Percentiles rank a stretch among this genome's conserved stretches.
Evolutionary conservation across 805 yeast species (phyloP).

Genomic region (Candida broadrunensis): DNA sequence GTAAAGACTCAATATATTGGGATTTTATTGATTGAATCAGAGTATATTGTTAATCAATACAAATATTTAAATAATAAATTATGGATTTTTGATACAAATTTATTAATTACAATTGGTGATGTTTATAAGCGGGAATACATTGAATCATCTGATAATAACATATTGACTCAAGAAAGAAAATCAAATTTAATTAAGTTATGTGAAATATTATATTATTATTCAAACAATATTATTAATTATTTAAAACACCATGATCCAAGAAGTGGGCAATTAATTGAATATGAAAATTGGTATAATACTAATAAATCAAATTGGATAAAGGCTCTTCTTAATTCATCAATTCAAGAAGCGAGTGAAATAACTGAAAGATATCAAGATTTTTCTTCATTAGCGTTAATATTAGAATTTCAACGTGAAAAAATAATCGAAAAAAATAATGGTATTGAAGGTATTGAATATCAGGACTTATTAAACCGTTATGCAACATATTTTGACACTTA

Average conservation of each 20-base stretch:
- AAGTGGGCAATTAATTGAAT: constrained; percentile 21
- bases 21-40: constrained; percentile 37
- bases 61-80: constrained; percentile 21
- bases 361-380: constrained; percentile 68
- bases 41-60: constrained; percentile 28
- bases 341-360: constrained; percentile 54
- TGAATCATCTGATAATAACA: constrained; percentile 9
- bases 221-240: constrained; percentile 31
- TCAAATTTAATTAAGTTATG: constrained; percentile 20
- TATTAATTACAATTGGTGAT: constrained; percentile 38
- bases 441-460: constrained; percentile 10
- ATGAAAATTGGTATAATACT: constrained; percentile 29
- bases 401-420: constrained; percentile 29
- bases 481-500: constrained; percentile 55
- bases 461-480: constrained; percentile 26
- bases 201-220: constrained; percentile 32
- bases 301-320: constrained; percentile 54
- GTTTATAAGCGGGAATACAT: constrained; percentile 28
- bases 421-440: constrained; percentile 14
- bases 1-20: constrained; percentile 28
- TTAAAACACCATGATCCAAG: constrained; percentile 21
- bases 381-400: constrained; percentile 54
- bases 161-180: constrained; percentile 14
- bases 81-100: constrained; percentile 48
- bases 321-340: constrained; percentile 48